Percentiles rank a stretch among this genome's conserved stretches.
Evolutionary conservation across 2,329 filamentous ascomycete genomes (phyloP).

Genomic region (Cercospora nicotianae): DNA sequence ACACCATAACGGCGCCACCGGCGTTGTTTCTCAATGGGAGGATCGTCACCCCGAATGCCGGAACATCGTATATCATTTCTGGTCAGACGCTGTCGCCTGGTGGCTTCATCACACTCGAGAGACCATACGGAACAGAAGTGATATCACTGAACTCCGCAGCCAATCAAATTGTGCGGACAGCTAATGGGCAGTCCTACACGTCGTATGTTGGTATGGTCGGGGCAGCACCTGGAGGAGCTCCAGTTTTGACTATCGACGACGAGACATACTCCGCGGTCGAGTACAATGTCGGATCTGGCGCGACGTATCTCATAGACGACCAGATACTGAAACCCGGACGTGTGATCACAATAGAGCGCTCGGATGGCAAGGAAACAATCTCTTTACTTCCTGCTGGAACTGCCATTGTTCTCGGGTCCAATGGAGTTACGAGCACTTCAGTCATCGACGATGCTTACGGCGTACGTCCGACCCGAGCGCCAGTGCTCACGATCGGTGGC

Average conservation of each 20-base stretch:
- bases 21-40: constrained; percentile 36
- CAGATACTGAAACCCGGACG: constrained; percentile 43
- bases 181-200: constrained; percentile 30
- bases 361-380: constrained; percentile 36
- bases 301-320: constrained; percentile 41
- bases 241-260: constrained; percentile 33
- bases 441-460: constrained; percentile 29
- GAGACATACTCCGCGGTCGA: constrained; percentile 32
- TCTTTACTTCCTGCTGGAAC: constrained; percentile 39
- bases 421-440: constrained; percentile 32
- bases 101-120: constrained; percentile 29
- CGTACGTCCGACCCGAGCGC: constrained; percentile 31
- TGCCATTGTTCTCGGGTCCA: constrained; percentile 21
- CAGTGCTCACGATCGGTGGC: constrained; percentile 36
- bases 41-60: constrained; percentile 31
- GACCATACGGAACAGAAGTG: constrained; percentile 31
- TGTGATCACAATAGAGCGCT: constrained; percentile 28
- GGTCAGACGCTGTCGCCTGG: constrained; percentile 33
- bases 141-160: constrained; percentile 39
- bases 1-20: constrained; percentile 34
- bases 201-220: constrained; percentile 23
- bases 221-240: constrained; percentile 25
- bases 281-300: constrained; percentile 33
- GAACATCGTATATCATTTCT: constrained; percentile 32
- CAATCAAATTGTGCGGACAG: constrained; percentile 24